Conservation (phyloP, 768 basidiomycete species). For the Cubamyces sp. region DNA sequence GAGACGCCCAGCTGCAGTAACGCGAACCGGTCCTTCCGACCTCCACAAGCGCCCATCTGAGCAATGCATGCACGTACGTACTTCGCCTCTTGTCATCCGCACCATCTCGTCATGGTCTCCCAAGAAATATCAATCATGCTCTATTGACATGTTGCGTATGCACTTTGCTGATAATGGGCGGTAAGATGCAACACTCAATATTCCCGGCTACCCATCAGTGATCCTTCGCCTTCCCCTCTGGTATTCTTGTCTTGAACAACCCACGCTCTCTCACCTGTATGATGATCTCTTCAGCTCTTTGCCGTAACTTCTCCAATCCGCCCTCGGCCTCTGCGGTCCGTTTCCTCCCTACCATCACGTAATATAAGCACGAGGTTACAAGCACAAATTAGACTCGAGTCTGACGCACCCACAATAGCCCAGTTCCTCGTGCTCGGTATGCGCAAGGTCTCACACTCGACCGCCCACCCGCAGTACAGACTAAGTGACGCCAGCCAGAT, state of each 20-base stretch:
- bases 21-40: background rate
- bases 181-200: no score
- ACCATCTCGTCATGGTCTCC: no score
- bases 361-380: no score
- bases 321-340: conserved; percentile 38
- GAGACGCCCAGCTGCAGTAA: conserved; percentile 5
- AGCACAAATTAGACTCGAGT: background rate
- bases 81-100: no score
- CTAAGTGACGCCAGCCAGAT: conserved; percentile 84
- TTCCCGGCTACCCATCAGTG: conserved; percentile 29
- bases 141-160: no score
- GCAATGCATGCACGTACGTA: no score
- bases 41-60: background rate
- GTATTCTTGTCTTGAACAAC: conserved; percentile 69
- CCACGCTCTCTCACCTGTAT: conserved; percentile 61
- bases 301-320: conserved; percentile 37
- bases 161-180: no score
- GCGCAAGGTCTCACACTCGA: conserved; percentile 84
- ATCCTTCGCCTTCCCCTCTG: conserved; percentile 66
- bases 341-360: conserved; percentile 27
- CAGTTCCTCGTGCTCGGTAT: conserved; percentile 95
- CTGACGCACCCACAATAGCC: conserved; percentile 77
- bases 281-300: conserved; percentile 58
- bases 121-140: no score
- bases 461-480: conserved; percentile 77